Evolutionary conservation across 768 basidiomycete species (phyloP), one percentile per base, ranked within the genome.

Genomic region (Leccinum imitatum): DNA sequence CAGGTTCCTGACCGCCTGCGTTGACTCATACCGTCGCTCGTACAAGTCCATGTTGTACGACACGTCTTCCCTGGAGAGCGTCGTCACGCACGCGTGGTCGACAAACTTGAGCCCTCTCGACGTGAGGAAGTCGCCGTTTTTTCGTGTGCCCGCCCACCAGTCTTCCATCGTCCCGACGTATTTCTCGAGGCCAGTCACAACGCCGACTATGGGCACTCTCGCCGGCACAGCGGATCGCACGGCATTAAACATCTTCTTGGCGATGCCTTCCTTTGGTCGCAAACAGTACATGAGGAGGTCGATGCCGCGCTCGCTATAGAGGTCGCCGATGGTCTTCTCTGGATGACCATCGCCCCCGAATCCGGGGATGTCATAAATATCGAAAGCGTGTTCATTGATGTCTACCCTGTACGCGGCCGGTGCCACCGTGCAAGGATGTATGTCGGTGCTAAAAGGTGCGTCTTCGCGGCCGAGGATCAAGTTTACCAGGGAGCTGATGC

Each of bases 21-120:
- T 65, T 23, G 69, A 66, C 50, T 66, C 60, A 57, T 70, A 69
- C 58, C 74, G 70, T 21, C 71, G 67, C 51, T 66, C 70, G 64
- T 74, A 70, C 62, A 75, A 67, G 21, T 69, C 69, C 64, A 71
- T 69, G 60, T 71, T 73, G 63, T 71, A 71, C 58, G 67, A 69
- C 30, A 71, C 71, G 51, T 71, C 71, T 57, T 71, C 71, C 2
- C 67, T 60, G 21, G 71, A 71, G 51, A 73, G 56, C 23, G 77
- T 75, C 35, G 78, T 80, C 64, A 80, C 71, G 65, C 80, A 81
- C 1, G 77, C 80, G 48, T 78, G 73, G 10, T 75, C 78, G 33
- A 63, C 65, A 25, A 78, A 79, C 10, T 67, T 61, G 63, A 81
- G 74, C 15, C 71, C 70, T 39, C 75, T 63, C 7, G 58, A 53